Evolutionary conservation across 768 basidiomycete species (phyloP), one percentile per base, ranked within the genome.

Genomic region (Tylopilus sp.): DNA sequence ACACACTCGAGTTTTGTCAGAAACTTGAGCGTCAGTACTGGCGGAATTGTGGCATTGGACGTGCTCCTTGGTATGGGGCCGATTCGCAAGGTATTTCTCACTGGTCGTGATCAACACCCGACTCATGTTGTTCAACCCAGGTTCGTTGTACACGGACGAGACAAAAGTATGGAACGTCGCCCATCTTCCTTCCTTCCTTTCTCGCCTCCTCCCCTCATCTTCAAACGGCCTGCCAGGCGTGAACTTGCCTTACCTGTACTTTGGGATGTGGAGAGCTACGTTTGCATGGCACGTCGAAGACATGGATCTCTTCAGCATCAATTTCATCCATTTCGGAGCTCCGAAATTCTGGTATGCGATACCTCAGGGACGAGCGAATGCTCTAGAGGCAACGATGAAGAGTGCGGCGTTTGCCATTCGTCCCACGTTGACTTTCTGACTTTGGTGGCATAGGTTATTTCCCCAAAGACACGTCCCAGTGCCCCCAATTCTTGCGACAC

Each of bases 281-380:
- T 98, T 98, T 71, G 92, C 94, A 0, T 99, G 97, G 96, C 97
- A 99, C 63, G 97, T 99, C 44, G 97, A 99, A 71, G 97, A 99
- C 70, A 97, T 98, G 91, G 97, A 99, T 65, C 78, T 99, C 1
- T 98, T 96, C 72, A 95, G 92, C 52, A 98, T 99, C 74, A 99
- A 99, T 67, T 98, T 94, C 68, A 92, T 99, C 50, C 97, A 99
- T 70, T 98, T 98, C 61, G 97, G 97, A 0, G 94, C 95, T 0
- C 94, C 95, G 2, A 98, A 92, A 61, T 88, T 89, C 64, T 99
- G 97, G 97, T 98, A 98, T 69, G 87, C 94, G 3, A 78, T 98
- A 17, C 97, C 97, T 4, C 95, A 97, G 69, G 87, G 79, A 17
- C 81, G 92, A 53, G 85, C 93, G 1, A 72, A 74, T 14, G 83